Conservation (phyloP, 148 eudicot species). For the Rhododendron mucronatum region DNA sequence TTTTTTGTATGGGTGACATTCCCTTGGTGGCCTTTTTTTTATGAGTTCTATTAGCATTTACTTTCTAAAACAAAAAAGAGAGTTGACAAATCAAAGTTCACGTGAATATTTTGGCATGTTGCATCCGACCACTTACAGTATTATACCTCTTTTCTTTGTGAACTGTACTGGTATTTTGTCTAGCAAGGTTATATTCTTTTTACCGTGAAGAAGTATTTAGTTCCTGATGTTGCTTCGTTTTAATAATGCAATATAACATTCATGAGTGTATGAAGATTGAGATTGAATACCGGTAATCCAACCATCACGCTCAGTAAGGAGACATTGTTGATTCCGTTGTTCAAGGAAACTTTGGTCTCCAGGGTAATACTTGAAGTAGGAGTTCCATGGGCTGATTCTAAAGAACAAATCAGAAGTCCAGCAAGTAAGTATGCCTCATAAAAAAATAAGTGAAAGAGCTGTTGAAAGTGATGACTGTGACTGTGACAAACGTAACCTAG, state of each 20-base stretch:
- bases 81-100: background rate
- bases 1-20: background rate
- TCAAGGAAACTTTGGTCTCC: constrained; percentile 12
- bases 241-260: background rate
- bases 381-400: constrained; percentile 43
- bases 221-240: background rate
- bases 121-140: background rate
- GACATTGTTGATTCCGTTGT: constrained; percentile 28
- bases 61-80: background rate
- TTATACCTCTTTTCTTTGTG: background rate
- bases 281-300: constrained; percentile 43
- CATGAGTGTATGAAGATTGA: background rate
- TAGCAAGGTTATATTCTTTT: background rate
- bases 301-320: constrained; percentile 44
- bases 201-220: background rate
- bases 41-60: background rate
- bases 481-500: background rate
- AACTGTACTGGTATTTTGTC: background rate
- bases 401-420: constrained; percentile 1
- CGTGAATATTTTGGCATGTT: background rate
- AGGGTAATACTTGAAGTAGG: constrained; percentile 16
- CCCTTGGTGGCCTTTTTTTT: background rate
- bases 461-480: background rate
- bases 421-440: background rate
- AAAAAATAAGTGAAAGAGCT: background rate